A percentile compares a stretch with the other conserved stretches of the same genome.
phyloP scores from a whole-genome alignment of 2,329 filamentous ascomycete species.

The Raffaelea arxii region DNA sequence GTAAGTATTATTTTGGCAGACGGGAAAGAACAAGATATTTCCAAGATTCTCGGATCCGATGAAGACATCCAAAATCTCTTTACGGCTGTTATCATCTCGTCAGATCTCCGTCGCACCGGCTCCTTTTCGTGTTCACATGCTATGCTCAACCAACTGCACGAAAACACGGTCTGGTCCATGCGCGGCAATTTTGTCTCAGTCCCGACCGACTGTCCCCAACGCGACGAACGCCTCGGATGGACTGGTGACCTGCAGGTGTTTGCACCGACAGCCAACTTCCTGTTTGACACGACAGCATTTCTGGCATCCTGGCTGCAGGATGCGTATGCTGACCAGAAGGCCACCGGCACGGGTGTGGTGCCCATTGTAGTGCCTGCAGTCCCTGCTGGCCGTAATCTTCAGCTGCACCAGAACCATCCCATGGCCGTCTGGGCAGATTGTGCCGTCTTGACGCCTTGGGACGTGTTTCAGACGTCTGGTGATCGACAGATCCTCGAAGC shows the following conservation, averaged over 20 bases:
- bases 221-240: slow-evolving; percentile 46
- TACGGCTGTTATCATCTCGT: slow-evolving; percentile 31
- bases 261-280: slow-evolving; percentile 37
- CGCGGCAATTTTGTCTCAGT: slow-evolving; percentile 47
- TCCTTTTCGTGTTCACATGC: slow-evolving; percentile 41
- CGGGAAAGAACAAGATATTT: too few relatives aligned
- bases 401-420: not conserved
- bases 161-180: slow-evolving; percentile 47
- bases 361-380: slow-evolving; percentile 18
- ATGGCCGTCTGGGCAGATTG: slow-evolving; percentile 20
- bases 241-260: slow-evolving; percentile 42
- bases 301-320: slow-evolving; percentile 40
- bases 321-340: slow-evolving; percentile 22
- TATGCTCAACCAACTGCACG: slow-evolving; percentile 42
- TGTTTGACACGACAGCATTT: slow-evolving; percentile 43
- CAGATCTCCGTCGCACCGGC: slow-evolving; percentile 40
- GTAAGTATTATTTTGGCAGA: too few relatives aligned
- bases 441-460: slow-evolving; percentile 18
- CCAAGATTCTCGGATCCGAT: not conserved
- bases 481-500: slow-evolving; percentile 19
- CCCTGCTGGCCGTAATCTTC: slow-evolving; percentile 9
- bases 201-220: slow-evolving; percentile 48
- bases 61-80: slow-evolving; percentile 13
- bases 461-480: slow-evolving; percentile 18
- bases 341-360: slow-evolving; percentile 21